These are phyloP conservation scores for Helichrysum umbraculigerum DNA, from an alignment of 129 eudicot species.

Conservation along the genomic window DNA sequence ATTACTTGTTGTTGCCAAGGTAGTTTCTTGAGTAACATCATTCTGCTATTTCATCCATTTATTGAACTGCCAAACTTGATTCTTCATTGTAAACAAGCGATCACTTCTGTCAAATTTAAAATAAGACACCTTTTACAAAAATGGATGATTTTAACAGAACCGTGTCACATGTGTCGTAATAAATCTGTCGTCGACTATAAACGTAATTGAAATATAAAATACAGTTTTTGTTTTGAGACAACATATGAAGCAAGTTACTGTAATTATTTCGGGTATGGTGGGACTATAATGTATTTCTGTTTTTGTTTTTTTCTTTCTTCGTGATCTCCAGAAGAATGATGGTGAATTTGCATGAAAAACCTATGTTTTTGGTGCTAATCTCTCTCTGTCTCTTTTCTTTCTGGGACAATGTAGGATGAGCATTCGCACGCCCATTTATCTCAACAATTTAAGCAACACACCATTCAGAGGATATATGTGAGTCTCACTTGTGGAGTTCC, in stretches of 20 bases:
- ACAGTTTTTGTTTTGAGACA: background rate
- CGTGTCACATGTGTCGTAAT: background rate
- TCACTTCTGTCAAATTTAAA: background rate
- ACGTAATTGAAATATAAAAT: background rate
- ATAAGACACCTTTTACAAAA: background rate
- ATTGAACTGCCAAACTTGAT: background rate
- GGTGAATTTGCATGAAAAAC: slow-evolving; percentile 5
- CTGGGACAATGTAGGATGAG: slow-evolving; percentile 61
- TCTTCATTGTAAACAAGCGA: background rate
- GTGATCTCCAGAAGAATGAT: background rate
- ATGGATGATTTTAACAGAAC: background rate
- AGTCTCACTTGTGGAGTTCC: slow-evolving; percentile 93
- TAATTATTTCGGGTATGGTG: background rate
- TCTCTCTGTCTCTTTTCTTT: background rate
- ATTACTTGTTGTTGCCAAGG: slow-evolving; percentile 96
- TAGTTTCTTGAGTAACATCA: slow-evolving; percentile 20
- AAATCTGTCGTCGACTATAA: background rate
- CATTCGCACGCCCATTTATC: slow-evolving; percentile 84
- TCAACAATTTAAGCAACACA: slow-evolving; percentile 79
- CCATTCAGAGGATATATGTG: slow-evolving; percentile 70
- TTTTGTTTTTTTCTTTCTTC: background rate
- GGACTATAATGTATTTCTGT: no score
- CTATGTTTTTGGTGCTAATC: slow-evolving; percentile 6
- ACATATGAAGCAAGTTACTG: background rate
- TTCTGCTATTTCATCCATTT: background rate